Evolutionary conservation across 257 asterid genomes (phyloP), one percentile per base, ranked within the genome.

Genomic region (Solanum lycopersicoides): DNA sequence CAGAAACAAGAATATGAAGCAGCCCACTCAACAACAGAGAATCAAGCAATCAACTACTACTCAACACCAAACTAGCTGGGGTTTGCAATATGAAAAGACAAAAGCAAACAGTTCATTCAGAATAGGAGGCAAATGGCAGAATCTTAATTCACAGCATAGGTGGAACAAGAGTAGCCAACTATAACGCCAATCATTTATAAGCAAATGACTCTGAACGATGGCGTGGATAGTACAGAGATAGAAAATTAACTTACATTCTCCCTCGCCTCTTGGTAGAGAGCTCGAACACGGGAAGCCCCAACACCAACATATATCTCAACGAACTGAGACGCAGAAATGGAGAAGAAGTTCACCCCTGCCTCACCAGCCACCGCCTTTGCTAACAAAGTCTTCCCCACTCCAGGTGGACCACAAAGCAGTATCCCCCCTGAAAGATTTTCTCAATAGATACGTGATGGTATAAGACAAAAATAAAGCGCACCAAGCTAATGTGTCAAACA

Each of bases 341-440:
- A 97, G 92, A 97, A 97, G 97, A 97, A 97, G 91, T 95, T 97
- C 87, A 97, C 99, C 53, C 98, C 99, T 86, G 99, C 99, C 93
- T 97, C 98, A 83, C 99, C 98, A 89, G 98, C 99, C 76, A 97
- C 98, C 73, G 99, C 98, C 93, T 97, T 95, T 84, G 99, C 99
- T 87, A 97, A 90, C 86, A 97, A 91, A 68, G 99, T 97, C 95
- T 97, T 97, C 92, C 98, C 99, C 84, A 97, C 99, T 73, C 99
- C 99, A 14, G 99, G 99, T 45, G 99, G 98, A 15, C 99, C 99
- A 93, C 98, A 97, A 84, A 97, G 98, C 88, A 95, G 98, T 92
- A 95, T 97, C 84, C 99, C 98, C 79, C 98, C 99, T 97, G 95
- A 88, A 85, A 88, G 82, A 83, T 88, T 69, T 69, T 73, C 66